Evolutionary conservation across 192 early-diverging fungal genomes (phyloP).

Genomic region (Bifiguratus adelaidae): DNA sequence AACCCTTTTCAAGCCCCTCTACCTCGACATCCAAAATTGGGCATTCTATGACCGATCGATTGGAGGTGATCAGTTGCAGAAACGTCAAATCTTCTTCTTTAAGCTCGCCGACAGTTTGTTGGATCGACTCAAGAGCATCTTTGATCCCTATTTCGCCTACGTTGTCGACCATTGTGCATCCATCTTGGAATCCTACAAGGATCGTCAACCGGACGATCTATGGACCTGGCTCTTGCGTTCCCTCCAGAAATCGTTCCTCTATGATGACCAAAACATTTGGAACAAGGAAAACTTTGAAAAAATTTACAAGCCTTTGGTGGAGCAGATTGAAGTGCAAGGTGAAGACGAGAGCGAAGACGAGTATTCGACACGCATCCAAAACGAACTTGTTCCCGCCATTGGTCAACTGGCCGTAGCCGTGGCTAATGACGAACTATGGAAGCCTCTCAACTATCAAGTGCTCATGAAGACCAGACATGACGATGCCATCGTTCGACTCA

Average conservation of each 20-base stretch:
- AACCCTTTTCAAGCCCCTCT: constrained; percentile 87
- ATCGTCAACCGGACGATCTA: constrained; percentile 37
- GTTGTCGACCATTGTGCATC: constrained; percentile 59
- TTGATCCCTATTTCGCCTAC: constrained; percentile 70
- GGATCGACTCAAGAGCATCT: constrained; percentile 45
- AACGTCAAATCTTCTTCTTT: constrained; percentile 27
- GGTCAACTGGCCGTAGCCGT: constrained; percentile 72
- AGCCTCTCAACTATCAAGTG: constrained; percentile 73
- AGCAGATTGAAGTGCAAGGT: constrained; percentile 60
- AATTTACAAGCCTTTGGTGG: constrained; percentile 55
- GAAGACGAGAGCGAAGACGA: constrained; percentile 10
- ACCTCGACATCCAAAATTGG: constrained; percentile 81
- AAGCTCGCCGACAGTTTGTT: constrained; percentile 24
- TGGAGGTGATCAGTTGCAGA: constrained; percentile 8
- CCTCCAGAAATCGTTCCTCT: constrained; percentile 50
- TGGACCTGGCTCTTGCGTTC: constrained; percentile 68
- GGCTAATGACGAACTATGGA: constrained; percentile 76
- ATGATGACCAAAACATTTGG: constrained; percentile 62
- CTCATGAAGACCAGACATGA: constrained; percentile 72
- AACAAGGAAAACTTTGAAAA: constrained; percentile 67
- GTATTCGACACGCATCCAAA: constrained; percentile 43
- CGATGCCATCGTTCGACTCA: constrained; percentile 54
- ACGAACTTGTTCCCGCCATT: constrained; percentile 62
- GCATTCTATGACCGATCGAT: constrained; percentile 33
- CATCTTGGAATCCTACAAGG: constrained; percentile 40